Base-by-base conservation (phyloP, 2,329 filamentous ascomycete genomes). In the Trichoderma arundinaceum region DNA sequence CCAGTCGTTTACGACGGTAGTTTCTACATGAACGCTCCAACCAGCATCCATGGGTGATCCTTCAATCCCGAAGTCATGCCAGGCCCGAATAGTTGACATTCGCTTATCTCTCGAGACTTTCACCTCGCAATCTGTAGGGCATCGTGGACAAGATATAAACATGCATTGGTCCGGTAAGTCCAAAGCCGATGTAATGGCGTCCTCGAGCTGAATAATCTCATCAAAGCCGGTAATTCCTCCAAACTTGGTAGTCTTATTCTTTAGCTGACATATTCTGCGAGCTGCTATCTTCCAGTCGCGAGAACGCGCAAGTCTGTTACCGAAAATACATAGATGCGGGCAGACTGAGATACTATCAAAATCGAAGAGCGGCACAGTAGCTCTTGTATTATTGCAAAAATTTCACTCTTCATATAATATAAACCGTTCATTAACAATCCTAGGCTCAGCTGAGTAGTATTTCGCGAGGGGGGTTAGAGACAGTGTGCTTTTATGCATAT, bases 401-500 rank as follows among this genome's bases (percentile, higher is more conserved):
- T 46, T 48, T 28, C 32, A 48, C 56, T 58, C 56, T 58, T 58
- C 41, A 19, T 7, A 28, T 15, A 48, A 6, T 10, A 58, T 46
- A 33, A 58, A 58, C 4, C 7, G 41, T 19, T 22, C 22, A 13
- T 48, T 38, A 7, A 58, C 35, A 35, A 58, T 48, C 32, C 28
- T 48, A 10, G 56, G 56, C 28, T 58, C 32, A 8, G 41, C 41
- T 10, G 41, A 22, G 17, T 58, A 58, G n/a, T 28, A 38, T 17
- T 58, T 32, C 13, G 12, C 1, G 22, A 48, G 43, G 7, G 32
- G 10, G 10, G 4, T 4, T n/a, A n/a, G 15, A 0, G 2, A n/a
- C 17, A n/a, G 46, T 43, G 1, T 19, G 1, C 12, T 7, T 13
- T 28, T 38, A 15, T 13, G 6, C n/a, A 10, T 58, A 48, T 48